A percentile compares a stretch with the other conserved stretches of the same genome.
These are phyloP conservation scores for Litsea cubeba DNA, from an alignment of 164 flowering plant genomes.

Conservation along the genomic window DNA sequence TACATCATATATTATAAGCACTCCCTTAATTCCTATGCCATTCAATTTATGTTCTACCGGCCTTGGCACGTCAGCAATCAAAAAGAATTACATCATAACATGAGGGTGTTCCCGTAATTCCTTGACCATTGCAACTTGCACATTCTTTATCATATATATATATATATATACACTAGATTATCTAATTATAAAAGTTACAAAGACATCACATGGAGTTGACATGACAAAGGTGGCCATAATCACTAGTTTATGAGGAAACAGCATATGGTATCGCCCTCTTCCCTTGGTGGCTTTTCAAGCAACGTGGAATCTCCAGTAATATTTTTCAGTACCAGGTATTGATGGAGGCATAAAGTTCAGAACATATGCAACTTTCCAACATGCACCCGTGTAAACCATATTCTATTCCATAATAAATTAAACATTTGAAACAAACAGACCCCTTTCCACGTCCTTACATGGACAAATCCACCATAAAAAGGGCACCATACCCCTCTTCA, in stretches of 20 bases:
- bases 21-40: background rate
- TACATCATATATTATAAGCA: too few relatives aligned
- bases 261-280: background rate
- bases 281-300: background rate
- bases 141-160: background rate
- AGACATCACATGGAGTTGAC: background rate
- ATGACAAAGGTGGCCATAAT: background rate
- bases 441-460: constrained; percentile 25
- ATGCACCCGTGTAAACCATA: constrained; percentile 9
- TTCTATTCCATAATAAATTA: constrained; percentile 2
- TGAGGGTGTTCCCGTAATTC: background rate
- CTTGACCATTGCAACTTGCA: background rate
- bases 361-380: constrained; percentile 11
- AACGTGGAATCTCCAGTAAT: too few relatives aligned
- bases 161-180: too few relatives aligned
- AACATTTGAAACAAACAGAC: constrained; percentile 7
- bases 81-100: too few relatives aligned
- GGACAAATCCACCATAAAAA: constrained; percentile 1
- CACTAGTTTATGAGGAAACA: background rate
- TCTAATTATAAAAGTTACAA: background rate
- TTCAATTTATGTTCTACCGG: background rate
- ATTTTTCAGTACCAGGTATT: background rate
- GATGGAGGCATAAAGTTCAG: constrained; percentile 6
- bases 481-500: background rate
- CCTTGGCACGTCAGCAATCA: background rate